A percentile compares a stretch with the other conserved stretches of the same genome.
Evolutionary conservation across 257 asterid species (phyloP).

Genomic region (Solanum chilense): DNA sequence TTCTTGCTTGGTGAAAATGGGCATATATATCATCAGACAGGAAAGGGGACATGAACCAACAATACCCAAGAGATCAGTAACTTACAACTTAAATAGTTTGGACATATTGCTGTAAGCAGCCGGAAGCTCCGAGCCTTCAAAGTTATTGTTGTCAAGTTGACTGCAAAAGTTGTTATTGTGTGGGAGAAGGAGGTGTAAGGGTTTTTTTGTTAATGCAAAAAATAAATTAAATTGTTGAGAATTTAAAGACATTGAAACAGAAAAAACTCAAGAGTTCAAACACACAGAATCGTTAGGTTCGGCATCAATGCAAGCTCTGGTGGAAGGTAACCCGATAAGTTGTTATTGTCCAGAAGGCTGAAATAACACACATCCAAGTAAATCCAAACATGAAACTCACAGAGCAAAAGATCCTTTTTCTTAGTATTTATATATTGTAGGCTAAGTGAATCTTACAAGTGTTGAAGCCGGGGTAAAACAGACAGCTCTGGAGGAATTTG

Average conservation of each 20-base stretch:
- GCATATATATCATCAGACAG: neutral
- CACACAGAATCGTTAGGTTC: slow-evolving; percentile 49
- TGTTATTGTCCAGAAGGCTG: slow-evolving; percentile 95
- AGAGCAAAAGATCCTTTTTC: neutral
- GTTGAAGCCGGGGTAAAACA: slow-evolving; percentile 75
- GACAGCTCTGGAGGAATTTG: slow-evolving; percentile 74
- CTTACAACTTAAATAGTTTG: slow-evolving; percentile 69
- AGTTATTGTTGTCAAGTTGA: slow-evolving; percentile 83
- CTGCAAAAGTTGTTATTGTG: slow-evolving; percentile 27
- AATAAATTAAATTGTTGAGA: neutral
- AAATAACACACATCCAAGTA: neutral
- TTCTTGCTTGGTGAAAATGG: neutral
- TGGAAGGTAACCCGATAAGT: slow-evolving; percentile 87
- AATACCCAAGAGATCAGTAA: neutral
- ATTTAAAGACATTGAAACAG: neutral
- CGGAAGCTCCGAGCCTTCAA: slow-evolving; percentile 52
- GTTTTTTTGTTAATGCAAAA: neutral
- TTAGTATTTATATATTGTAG: neutral
- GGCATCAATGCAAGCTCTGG: slow-evolving; percentile 64
- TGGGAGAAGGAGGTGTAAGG: neutral
- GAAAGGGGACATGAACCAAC: neutral
- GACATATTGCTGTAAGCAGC: slow-evolving; percentile 62
- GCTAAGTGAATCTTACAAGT: slow-evolving; percentile 52
- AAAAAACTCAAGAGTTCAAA: neutral
- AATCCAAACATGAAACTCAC: neutral